Evolutionary conservation across 352 stramenopile genomes (phyloP).

Genomic region (Globisporangium abappressorium): DNA sequence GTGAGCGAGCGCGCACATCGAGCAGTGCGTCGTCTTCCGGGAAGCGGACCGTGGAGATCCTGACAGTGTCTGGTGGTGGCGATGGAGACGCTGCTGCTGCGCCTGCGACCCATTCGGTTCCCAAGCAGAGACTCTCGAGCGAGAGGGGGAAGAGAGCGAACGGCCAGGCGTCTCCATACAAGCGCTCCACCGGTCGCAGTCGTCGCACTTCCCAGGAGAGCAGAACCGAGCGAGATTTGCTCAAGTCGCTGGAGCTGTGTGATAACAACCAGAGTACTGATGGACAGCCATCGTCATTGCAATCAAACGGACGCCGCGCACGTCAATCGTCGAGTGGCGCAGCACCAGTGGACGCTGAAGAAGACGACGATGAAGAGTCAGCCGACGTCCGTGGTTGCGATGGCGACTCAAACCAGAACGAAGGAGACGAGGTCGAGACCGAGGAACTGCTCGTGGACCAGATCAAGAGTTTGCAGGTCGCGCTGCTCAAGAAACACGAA

Average conservation of each 20-base stretch:
- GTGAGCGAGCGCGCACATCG: slow-evolving; percentile 7
- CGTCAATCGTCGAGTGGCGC: background rate
- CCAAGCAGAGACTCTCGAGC: slow-evolving; percentile 24
- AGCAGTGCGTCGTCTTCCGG: slow-evolving; percentile 1
- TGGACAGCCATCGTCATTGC: background rate
- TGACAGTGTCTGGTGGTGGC: background rate
- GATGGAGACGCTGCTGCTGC: background rate
- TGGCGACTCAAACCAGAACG: slow-evolving; percentile 53
- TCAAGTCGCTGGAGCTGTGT: slow-evolving; percentile 1
- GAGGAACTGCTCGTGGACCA: slow-evolving; percentile 61
- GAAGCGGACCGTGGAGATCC: slow-evolving; percentile 10
- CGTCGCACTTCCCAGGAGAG: slow-evolving; percentile 16
- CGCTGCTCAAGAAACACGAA: slow-evolving; percentile 73
- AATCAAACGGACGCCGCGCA: slow-evolving; percentile 1
- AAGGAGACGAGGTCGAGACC: slow-evolving; percentile 54
- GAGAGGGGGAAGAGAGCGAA: background rate
- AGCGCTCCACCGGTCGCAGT: slow-evolving; percentile 8
- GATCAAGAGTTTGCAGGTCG: slow-evolving; percentile 65
- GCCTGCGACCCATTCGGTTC: slow-evolving; percentile 1
- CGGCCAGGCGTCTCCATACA: slow-evolving; percentile 4
- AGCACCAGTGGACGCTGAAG: background rate
- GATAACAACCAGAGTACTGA: slow-evolving; percentile 23
- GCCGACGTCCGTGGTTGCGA: slow-evolving; percentile 16
- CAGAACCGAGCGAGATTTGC: slow-evolving; percentile 11
- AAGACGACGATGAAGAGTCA: slow-evolving; percentile 18